Percentiles rank a stretch among this genome's conserved stretches.
These are phyloP conservation scores for Immersiporthe knoxdaviesiana DNA, from an alignment of 2,329 filamentous ascomycete genomes.

Conservation along the genomic window DNA sequence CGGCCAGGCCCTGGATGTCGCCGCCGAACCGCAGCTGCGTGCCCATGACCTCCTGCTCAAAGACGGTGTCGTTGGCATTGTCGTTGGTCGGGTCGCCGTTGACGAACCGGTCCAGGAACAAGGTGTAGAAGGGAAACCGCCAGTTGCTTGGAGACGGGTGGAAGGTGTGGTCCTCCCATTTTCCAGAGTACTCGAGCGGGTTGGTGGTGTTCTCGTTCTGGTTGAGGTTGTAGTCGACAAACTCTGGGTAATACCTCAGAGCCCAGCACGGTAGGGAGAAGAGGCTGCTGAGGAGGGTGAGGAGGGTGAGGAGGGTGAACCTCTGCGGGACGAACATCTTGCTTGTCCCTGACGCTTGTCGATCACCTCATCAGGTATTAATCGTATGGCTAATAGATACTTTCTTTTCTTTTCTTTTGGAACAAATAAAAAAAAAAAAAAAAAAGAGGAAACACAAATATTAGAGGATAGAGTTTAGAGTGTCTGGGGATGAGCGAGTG, in stretches of 20 bases:
- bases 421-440: not conserved
- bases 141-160: conserved; percentile 59
- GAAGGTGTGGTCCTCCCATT: conserved; percentile 56
- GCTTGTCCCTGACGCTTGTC: conserved; percentile 23
- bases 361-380: conserved; percentile 23
- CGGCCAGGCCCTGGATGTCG: conserved; percentile 59
- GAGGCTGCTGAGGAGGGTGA: conserved; percentile 28
- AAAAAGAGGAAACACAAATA: conserved; percentile 2
- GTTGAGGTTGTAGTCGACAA: conserved; percentile 31
- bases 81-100: conserved; percentile 69
- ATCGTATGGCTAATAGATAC: not conserved
- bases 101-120: conserved; percentile 66
- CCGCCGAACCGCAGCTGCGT: conserved; percentile 68
- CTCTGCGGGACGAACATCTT: conserved; percentile 32
- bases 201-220: conserved; percentile 51
- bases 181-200: conserved; percentile 57
- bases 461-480: not conserved
- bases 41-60: conserved; percentile 62
- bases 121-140: conserved; percentile 67
- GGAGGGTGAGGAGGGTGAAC: conserved; percentile 24
- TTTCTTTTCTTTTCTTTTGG: too few relatives aligned
- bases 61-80: conserved; percentile 62
- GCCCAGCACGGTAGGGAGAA: conserved; percentile 20
- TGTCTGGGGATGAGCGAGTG: not conserved
- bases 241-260: conserved; percentile 29